phyloP scores from a whole-genome alignment of 768 basidiomycete species.

The Tylopilus felleus region DNA sequence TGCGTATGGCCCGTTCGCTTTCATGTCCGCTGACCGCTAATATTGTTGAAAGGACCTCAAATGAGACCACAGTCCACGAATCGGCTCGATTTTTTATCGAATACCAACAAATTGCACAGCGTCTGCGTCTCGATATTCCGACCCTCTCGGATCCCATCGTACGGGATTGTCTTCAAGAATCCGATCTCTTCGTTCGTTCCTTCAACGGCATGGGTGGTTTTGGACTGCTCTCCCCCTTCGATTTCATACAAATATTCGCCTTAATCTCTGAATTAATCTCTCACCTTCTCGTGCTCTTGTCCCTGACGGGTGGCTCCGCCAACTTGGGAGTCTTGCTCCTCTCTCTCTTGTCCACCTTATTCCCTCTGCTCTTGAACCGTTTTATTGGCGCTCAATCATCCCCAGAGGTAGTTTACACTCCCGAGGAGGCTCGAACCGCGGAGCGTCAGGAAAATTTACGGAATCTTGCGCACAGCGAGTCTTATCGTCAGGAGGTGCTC shows the following conservation, averaged over 20 bases:
- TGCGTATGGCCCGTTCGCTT: slow-evolving; percentile 52
- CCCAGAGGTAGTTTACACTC: slow-evolving; percentile 44
- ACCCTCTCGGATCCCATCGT: slow-evolving; percentile 70
- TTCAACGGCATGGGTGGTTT: slow-evolving; percentile 72
- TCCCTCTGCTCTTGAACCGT: slow-evolving; percentile 59
- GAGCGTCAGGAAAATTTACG: slow-evolving; percentile 75
- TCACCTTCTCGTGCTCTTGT: slow-evolving; percentile 64
- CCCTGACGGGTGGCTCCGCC: slow-evolving; percentile 52
- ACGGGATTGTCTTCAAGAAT: slow-evolving; percentile 80
- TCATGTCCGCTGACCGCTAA: slow-evolving; percentile 6
- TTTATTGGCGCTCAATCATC: slow-evolving; percentile 41
- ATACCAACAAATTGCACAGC: slow-evolving; percentile 73
- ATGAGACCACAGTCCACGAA: slow-evolving; percentile 69
- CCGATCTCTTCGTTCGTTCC: slow-evolving; percentile 80
- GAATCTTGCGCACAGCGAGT: slow-evolving; percentile 69
- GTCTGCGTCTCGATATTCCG: slow-evolving; percentile 73
- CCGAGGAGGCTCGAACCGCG: slow-evolving; percentile 58
- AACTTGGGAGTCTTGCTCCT: slow-evolving; percentile 57
- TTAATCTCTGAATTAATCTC: slow-evolving; percentile 69
- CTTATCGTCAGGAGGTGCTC: slow-evolving; percentile 75
- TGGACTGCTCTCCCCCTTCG: slow-evolving; percentile 76
- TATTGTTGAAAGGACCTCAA: slow-evolving; percentile 48
- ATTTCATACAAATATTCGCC: slow-evolving; percentile 71
- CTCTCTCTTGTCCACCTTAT: slow-evolving; percentile 55
- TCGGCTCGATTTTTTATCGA: slow-evolving; percentile 75